Evolutionary conservation across 768 basidiomycete genomes (phyloP).

Genomic region (Suillus variegatus): DNA sequence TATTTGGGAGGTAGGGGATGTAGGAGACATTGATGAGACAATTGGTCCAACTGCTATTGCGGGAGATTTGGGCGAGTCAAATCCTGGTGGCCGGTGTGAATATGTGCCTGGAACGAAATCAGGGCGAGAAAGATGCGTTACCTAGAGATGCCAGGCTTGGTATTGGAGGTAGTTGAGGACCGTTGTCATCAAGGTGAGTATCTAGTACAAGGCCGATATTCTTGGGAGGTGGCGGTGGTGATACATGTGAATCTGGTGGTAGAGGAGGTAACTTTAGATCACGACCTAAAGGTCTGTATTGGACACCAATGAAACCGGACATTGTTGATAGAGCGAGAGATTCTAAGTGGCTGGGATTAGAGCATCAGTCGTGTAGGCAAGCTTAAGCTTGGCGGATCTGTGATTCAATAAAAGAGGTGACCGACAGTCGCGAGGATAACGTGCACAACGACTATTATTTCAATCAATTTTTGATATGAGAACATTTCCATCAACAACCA

Average conservation of each 20-base stretch:
- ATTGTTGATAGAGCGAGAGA: background rate
- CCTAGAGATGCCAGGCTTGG: slow-evolving; percentile 25
- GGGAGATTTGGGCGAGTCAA: slow-evolving; percentile 25
- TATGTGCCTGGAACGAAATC: slow-evolving; percentile 6
- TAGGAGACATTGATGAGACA: slow-evolving; percentile 14
- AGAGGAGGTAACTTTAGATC: slow-evolving; percentile 32
- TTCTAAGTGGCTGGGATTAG: background rate
- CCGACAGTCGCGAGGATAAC: background rate
- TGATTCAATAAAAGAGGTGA: background rate
- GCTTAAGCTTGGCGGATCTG: background rate
- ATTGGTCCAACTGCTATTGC: slow-evolving; percentile 19
- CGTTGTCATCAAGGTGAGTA: slow-evolving; percentile 8
- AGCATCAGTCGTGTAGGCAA: background rate
- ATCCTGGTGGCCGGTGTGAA: slow-evolving; percentile 22
- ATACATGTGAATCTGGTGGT: slow-evolving; percentile 9
- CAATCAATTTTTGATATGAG: slow-evolving; percentile 2
- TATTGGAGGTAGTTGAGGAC: slow-evolving; percentile 14
- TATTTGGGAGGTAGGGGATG: slow-evolving; percentile 34
- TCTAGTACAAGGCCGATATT: slow-evolving; percentile 9
- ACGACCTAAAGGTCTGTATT: slow-evolving; percentile 27
- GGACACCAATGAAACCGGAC: background rate
- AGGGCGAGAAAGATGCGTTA: slow-evolving; percentile 14
- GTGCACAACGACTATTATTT: background rate
- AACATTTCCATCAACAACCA: background rate
- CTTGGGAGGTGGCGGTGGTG: slow-evolving; percentile 26